phyloP scores from a whole-genome alignment of 805 yeast species.

The Pichia rugopelliculosa region DNA sequence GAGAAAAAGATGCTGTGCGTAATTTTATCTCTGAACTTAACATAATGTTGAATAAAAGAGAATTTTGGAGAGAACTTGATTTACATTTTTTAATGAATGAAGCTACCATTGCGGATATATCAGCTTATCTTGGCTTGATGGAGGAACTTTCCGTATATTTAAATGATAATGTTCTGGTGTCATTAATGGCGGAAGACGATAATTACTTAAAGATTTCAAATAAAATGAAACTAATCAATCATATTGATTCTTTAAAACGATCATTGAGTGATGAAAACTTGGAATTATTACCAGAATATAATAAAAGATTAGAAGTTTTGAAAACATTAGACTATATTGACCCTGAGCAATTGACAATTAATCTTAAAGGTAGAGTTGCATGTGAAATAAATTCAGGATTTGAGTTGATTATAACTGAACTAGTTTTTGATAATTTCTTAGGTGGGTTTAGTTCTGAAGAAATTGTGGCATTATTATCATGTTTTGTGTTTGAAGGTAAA shows the following conservation, averaged over 20 bases:
- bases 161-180: constrained; percentile 21
- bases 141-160: constrained; percentile 18
- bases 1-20: not conserved
- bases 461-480: constrained; percentile 88
- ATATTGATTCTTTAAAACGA: constrained; percentile 50
- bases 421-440: constrained; percentile 82
- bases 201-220: constrained; percentile 31
- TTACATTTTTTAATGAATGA: constrained; percentile 32
- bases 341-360: constrained; percentile 56
- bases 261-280: constrained; percentile 80
- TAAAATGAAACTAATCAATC: constrained; percentile 37
- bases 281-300: constrained; percentile 88
- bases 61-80: constrained; percentile 37
- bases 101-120: constrained; percentile 29
- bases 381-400: constrained; percentile 90
- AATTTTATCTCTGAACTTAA: not conserved
- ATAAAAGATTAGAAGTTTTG: constrained; percentile 75
- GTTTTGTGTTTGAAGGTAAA: constrained; percentile 88
- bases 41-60: constrained; percentile 19
- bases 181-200: constrained; percentile 8
- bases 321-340: constrained; percentile 78
- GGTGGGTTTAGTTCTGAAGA: constrained; percentile 94
- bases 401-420: constrained; percentile 83
- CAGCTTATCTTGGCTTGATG: constrained; percentile 30
- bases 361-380: constrained; percentile 78